These are phyloP conservation scores for Platanthera guangdongensis DNA, from an alignment of 106 monocot species.

Conservation along the genomic window DNA sequence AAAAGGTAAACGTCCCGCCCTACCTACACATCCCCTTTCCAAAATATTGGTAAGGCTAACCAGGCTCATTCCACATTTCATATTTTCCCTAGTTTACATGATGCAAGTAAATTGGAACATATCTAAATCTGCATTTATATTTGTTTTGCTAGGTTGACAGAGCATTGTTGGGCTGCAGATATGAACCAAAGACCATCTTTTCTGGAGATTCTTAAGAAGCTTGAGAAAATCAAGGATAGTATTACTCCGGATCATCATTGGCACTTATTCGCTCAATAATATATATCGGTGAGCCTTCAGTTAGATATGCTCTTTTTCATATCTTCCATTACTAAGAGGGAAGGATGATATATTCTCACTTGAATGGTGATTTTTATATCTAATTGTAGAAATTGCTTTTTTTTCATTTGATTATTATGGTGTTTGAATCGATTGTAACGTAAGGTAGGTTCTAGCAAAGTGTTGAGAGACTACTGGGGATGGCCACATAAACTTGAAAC, in stretches of 20 bases:
- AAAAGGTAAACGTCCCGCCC: too few relatives aligned
- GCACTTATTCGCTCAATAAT: conserved; percentile 34
- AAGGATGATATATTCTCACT: neutral
- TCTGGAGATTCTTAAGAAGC: conserved; percentile 75
- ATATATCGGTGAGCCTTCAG: neutral
- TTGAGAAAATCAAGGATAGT: conserved; percentile 82
- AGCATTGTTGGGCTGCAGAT: conserved; percentile 71
- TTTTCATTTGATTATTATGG: too few relatives aligned
- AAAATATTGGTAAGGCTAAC: too few relatives aligned
- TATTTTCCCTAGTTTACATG: neutral
- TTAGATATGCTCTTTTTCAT: neutral
- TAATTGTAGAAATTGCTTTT: too few relatives aligned
- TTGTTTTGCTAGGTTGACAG: conserved; percentile 48
- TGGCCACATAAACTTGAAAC: too few relatives aligned
- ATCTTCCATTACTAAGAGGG: neutral
- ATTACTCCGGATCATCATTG: conserved; percentile 53
- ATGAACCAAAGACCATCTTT: conserved; percentile 73
- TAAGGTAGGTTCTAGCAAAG: too few relatives aligned
- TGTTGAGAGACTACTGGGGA: too few relatives aligned
- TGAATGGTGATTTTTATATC: too few relatives aligned
- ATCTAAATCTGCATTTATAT: neutral
- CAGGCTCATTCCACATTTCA: neutral
- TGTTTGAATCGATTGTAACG: too few relatives aligned
- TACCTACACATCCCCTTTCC: too few relatives aligned
- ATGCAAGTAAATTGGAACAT: neutral